Evolutionary conservation across 2,329 filamentous ascomycete genomes (phyloP).

Genomic region (Colletotrichum echinochloae): DNA sequence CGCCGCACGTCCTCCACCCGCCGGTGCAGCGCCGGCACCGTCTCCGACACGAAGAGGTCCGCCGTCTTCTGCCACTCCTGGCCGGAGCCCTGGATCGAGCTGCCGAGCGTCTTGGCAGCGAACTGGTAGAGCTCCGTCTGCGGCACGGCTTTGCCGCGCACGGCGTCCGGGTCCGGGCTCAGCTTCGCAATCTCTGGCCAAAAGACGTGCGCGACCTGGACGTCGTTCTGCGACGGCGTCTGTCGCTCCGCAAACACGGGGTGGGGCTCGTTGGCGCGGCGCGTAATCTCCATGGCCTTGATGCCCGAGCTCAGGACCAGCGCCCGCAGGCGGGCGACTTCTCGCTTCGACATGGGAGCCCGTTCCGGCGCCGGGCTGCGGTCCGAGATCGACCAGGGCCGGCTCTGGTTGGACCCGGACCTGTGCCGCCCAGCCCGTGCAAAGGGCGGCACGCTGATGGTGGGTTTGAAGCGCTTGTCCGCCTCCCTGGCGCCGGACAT

Average conservation of each 20-base stretch:
- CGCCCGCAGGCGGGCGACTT: constrained; percentile 82
- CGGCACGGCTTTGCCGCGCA: constrained; percentile 52
- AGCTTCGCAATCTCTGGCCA: constrained; percentile 61
- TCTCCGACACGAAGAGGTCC: constrained; percentile 67
- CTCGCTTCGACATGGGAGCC: constrained; percentile 70
- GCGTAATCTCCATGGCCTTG: constrained; percentile 84
- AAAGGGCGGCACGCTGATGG: constrained; percentile 46
- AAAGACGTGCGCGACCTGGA: constrained; percentile 47
- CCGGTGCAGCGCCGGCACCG: constrained; percentile 64
- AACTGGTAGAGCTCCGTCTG: constrained; percentile 62
- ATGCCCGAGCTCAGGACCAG: constrained; percentile 87
- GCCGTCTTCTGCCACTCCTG: constrained; percentile 71
- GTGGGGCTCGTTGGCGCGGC: constrained; percentile 67
- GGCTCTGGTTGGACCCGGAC: constrained; percentile 44
- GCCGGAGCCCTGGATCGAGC: constrained; percentile 59
- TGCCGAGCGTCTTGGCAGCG: constrained; percentile 64
- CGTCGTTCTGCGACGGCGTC: constrained; percentile 42
- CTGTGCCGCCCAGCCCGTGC: constrained; percentile 40
- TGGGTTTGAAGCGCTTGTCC: constrained; percentile 53
- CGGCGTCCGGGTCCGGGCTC: constrained; percentile 50
- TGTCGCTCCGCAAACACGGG: constrained; percentile 24
- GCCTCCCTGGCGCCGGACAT: constrained; percentile 48
- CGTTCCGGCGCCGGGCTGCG: constrained; percentile 52
- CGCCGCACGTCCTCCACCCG: constrained; percentile 61
- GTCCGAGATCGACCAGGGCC: constrained; percentile 66